phyloP scores from a whole-genome alignment of 2,329 filamentous ascomycete species.

The Trichoderma breve region DNA sequence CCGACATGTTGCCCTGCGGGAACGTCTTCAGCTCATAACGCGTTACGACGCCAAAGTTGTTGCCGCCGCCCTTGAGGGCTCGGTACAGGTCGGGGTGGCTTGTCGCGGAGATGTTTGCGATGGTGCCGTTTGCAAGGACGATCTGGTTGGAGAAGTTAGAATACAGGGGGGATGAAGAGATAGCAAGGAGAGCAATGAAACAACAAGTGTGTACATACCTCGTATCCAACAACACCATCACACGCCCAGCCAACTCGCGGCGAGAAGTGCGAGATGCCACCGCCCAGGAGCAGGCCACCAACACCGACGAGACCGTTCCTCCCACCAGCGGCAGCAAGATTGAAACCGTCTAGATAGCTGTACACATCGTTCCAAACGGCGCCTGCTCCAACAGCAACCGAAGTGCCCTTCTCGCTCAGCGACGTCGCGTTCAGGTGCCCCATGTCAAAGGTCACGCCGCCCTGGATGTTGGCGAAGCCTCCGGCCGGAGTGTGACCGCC shows the following conservation, averaged over 20 bases:
- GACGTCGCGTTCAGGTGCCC: slow-evolving; percentile 26
- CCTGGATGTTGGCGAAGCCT: slow-evolving; percentile 29
- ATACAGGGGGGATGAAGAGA: background rate
- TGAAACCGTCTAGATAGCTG: slow-evolving; percentile 20
- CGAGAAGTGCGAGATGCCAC: slow-evolving; percentile 24
- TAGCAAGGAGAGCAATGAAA: background rate
- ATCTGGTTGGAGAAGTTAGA: slow-evolving; percentile 25
- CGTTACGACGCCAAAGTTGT: slow-evolving; percentile 56
- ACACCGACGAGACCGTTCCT: slow-evolving; percentile 27
- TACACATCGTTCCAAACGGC: slow-evolving; percentile 27
- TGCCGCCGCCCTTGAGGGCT: slow-evolving; percentile 55
- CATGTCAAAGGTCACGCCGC: slow-evolving; percentile 32
- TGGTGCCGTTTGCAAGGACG: slow-evolving; percentile 44
- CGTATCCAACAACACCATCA: slow-evolving; percentile 9
- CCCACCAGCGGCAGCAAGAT: slow-evolving; percentile 27
- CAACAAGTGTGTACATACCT: background rate
- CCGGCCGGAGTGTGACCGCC: slow-evolving; percentile 35
- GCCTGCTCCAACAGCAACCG: slow-evolving; percentile 24
- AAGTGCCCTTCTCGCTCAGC: slow-evolving; percentile 21
- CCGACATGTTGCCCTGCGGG: slow-evolving; percentile 38
- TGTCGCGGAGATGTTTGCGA: slow-evolving; percentile 41
- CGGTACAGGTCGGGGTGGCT: slow-evolving; percentile 54
- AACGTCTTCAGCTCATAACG: slow-evolving; percentile 45
- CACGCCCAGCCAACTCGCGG: slow-evolving; percentile 18
- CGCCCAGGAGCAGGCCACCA: slow-evolving; percentile 27